Evolutionary conservation across 2,329 filamentous ascomycete genomes (phyloP).

Genomic region (Trichoderma asperellum): DNA sequence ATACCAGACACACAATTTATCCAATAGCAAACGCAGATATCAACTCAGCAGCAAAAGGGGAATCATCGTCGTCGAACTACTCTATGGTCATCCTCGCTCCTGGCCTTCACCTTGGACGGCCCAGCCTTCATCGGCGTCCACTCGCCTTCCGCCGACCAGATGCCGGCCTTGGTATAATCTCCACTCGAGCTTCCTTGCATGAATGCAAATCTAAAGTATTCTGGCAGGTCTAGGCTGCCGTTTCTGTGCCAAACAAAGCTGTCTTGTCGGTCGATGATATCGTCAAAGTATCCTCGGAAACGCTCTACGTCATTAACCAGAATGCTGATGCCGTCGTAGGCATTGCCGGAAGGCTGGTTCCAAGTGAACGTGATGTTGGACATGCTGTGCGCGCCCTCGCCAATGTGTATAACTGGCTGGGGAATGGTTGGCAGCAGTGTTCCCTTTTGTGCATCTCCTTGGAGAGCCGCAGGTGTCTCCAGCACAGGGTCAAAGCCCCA

Average conservation of each 20-base stretch:
- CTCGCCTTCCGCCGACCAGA: conserved; percentile 65
- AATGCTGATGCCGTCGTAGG: conserved; percentile 76
- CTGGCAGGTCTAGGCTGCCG: conserved; percentile 51
- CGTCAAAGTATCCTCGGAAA: conserved; percentile 71
- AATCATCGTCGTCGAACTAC: conserved; percentile 30
- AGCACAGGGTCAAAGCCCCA: conserved; percentile 93
- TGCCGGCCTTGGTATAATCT: conserved; percentile 77
- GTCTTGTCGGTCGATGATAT: conserved; percentile 49
- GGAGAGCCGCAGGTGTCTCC: conserved; percentile 75
- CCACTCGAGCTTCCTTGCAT: conserved; percentile 66
- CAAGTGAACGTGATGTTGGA: conserved; percentile 69
- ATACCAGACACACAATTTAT: neutral
- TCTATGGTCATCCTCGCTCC: conserved; percentile 36
- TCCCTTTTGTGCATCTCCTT: conserved; percentile 67
- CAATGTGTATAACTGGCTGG: conserved; percentile 52
- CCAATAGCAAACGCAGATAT: conserved; percentile 1
- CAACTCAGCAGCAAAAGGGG: conserved; percentile 10
- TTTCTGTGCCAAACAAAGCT: conserved; percentile 65
- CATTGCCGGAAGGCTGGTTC: conserved; percentile 49
- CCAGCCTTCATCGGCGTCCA: conserved; percentile 70
- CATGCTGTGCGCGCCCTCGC: conserved; percentile 43
- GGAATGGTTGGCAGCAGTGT: conserved; percentile 62
- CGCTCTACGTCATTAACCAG: conserved; percentile 86
- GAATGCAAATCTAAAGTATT: conserved; percentile 80
- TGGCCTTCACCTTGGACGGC: conserved; percentile 52